Evolutionary conservation across 164 flowering plant genomes (phyloP), one percentile per base, ranked within the genome.

Genomic region (Annona cherimola): DNA sequence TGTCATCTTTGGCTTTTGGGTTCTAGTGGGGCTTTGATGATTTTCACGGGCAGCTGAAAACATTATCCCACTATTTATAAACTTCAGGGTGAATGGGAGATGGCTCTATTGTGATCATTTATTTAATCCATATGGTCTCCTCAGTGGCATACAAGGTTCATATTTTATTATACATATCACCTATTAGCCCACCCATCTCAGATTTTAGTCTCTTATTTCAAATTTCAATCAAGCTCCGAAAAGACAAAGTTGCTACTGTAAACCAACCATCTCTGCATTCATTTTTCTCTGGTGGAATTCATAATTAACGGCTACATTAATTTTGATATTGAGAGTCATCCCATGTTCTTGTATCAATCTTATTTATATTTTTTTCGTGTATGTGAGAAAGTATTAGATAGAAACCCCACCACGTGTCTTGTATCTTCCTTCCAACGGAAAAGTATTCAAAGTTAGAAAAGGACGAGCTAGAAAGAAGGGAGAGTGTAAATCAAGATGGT

Each of bases 121-220:
- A 26, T 86, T 86, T 83, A 86, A 82, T 81, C 19, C 54, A 66
- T 54, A 55, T 74, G 79, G 94, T 87, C 79, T 76, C 85, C 88
- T 63, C 79, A 84, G 75, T 88, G 93, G 93, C 81, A 79, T 81
- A 85, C 96, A 91, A 9, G 66, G 74, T 79, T 82, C 76, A 81
- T 80, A 69, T 75, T 81, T 83, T 81, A 67, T 67, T 69, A 57
- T 72, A n/a, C 76, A 66, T 16, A 72, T 55, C 76, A 59, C 64
- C 73, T 68, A 77, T 79, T 78, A 46, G 69, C 73, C 70, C 70
- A n/a, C 67, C 68, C 69, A 70, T 80, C 74, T 75, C 63, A 42
- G 75, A 64, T 69, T 83, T 76, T 70, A 77, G 76, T 73, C 63
- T 44, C 77, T 68, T 57, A 77, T 77, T 79, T 76, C 26, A 81